A percentile compares a stretch with the other conserved stretches of the same genome.
Evolutionary conservation across 441 rosid species (phyloP).

Genomic region (Pelargonium fulgidum): DNA sequence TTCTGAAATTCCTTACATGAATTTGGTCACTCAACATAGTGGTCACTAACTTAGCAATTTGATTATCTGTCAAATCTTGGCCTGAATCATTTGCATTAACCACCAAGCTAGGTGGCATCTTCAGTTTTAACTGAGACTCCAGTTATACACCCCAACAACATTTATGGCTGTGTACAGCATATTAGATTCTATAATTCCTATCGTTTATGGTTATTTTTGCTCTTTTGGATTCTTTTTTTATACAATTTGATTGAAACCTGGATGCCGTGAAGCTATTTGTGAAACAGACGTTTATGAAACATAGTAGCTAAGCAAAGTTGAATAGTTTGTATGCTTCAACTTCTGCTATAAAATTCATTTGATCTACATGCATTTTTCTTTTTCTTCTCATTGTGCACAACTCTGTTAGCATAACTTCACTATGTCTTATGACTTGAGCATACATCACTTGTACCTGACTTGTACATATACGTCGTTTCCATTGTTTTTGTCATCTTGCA

Average conservation of each 20-base stretch:
- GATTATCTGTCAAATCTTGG: too few species aligned
- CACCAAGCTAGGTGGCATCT: too few species aligned
- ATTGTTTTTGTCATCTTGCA: slow-evolving; percentile 28
- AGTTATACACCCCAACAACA: too few species aligned
- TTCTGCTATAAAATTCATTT: background rate
- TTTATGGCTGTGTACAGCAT: too few species aligned
- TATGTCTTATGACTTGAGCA: too few species aligned
- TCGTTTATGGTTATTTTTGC: background rate
- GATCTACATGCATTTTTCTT: too few species aligned
- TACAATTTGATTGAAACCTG: background rate
- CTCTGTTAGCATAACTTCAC: background rate
- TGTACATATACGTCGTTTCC: background rate
- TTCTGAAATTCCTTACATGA: too few species aligned
- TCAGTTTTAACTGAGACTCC: too few species aligned
- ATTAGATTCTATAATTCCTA: background rate
- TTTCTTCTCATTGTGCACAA: background rate
- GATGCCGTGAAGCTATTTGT: background rate
- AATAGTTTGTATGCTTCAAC: background rate
- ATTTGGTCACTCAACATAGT: too few species aligned
- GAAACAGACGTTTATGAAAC: background rate
- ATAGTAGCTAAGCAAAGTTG: background rate
- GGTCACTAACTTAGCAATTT: too few species aligned
- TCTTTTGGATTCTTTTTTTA: too few species aligned
- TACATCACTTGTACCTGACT: background rate
- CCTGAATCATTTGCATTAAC: too few species aligned